These are phyloP conservation scores for Didymella keratinophila DNA, from an alignment of 2,329 filamentous ascomycete genomes.

Conservation along the genomic window DNA sequence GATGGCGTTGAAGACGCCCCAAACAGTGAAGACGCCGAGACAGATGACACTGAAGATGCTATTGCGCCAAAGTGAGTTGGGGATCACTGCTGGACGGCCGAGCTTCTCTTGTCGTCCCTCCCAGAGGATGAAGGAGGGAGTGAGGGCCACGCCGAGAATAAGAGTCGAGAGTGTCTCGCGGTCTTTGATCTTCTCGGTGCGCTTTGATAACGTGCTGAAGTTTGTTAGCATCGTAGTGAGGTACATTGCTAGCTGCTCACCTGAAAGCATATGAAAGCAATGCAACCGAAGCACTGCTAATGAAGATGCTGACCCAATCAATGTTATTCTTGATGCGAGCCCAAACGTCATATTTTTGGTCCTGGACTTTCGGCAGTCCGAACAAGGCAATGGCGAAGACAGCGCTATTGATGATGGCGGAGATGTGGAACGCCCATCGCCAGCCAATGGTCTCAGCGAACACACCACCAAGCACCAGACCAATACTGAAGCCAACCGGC, in stretches of 20 bases:
- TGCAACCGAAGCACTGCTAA: conserved; percentile 58
- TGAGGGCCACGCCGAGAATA: conserved; percentile 51
- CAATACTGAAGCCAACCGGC: conserved; percentile 61
- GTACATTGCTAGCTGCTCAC: conserved; percentile 46
- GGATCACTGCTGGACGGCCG: conserved; percentile 64
- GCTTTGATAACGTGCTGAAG: conserved; percentile 49
- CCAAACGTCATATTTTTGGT: conserved; percentile 38
- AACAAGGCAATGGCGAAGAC: conserved; percentile 53
- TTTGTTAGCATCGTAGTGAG: neutral
- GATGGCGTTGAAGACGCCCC: conserved; percentile 47
- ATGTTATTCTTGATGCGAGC: conserved; percentile 54
- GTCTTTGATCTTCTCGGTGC: conserved; percentile 53
- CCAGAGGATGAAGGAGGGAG: conserved; percentile 64
- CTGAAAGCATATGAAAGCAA: conserved; percentile 64
- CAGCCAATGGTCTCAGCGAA: conserved; percentile 60
- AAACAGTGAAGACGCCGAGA: conserved; percentile 52
- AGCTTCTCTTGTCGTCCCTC: conserved; percentile 58
- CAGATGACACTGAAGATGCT: conserved; percentile 64
- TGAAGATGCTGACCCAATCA: conserved; percentile 61
- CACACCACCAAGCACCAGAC: conserved; percentile 61
- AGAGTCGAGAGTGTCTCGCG: conserved; percentile 58
- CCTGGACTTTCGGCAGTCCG: conserved; percentile 45
- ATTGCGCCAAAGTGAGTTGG: conserved; percentile 69
- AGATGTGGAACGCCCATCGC: conserved; percentile 61
- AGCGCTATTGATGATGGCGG: conserved; percentile 54